Conservation (phyloP, 1,284 basidiomycete genomes). For the Lentinula novae-zelandiae region DNA sequence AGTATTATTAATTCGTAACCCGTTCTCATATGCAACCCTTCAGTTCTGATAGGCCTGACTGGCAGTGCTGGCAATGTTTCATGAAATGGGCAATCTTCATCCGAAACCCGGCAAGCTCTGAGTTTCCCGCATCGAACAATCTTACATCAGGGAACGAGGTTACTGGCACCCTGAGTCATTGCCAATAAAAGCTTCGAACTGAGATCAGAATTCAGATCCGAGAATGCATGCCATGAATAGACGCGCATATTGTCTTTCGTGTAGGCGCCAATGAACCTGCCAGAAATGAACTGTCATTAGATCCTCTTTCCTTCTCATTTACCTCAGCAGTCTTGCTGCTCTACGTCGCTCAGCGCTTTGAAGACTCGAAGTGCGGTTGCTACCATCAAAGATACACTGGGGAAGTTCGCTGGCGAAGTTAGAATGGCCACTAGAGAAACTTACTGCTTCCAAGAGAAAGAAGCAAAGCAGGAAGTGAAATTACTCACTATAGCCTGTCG, state of each 20-base stretch:
- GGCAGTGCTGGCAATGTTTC: no score
- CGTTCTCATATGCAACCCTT: no score
- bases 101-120: not conserved
- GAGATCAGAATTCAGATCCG: no score
- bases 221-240: not conserved
- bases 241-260: not conserved
- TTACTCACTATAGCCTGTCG: conserved; percentile 8
- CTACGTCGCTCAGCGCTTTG: not conserved
- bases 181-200: no score
- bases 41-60: no score
- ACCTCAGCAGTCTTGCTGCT: not conserved
- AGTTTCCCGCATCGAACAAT: not conserved
- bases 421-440: conserved; percentile 3
- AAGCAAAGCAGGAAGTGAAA: not conserved
- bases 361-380: not conserved
- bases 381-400: not conserved
- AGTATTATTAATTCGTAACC: no score
- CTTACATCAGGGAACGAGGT: not conserved
- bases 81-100: not conserved
- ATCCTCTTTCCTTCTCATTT: not conserved
- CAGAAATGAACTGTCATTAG: not conserved
- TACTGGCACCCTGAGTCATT: not conserved
- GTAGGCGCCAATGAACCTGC: not conserved
- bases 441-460: not conserved
- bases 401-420: not conserved